A percentile compares a stretch with the other conserved stretches of the same genome.
Evolutionary conservation across 2,329 filamentous ascomycete species (phyloP).

Genomic region (Ascochyta lentis): DNA sequence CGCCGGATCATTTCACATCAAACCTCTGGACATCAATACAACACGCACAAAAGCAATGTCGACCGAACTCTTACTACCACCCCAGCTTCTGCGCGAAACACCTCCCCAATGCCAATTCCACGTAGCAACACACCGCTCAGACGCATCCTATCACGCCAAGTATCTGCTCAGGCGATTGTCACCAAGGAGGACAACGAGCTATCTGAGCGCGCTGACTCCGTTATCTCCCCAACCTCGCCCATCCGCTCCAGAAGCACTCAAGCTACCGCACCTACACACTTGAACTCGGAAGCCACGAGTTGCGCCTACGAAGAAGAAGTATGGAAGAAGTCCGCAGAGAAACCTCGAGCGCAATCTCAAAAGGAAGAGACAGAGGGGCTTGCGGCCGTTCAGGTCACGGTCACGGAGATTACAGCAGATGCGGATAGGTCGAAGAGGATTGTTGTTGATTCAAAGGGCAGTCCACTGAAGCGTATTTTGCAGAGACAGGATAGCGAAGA

Average conservation of each 20-base stretch:
- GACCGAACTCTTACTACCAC: neutral
- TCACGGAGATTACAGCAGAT: neutral
- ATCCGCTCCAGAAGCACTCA: neutral
- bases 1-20: slow-evolving; percentile 6
- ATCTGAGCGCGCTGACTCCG: slow-evolving; percentile 4
- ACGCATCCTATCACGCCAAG: slow-evolving; percentile 7
- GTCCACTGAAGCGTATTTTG: slow-evolving; percentile 12
- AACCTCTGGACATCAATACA: neutral
- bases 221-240: slow-evolving; percentile 1
- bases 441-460: slow-evolving; percentile 5
- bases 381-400: neutral
- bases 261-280: neutral
- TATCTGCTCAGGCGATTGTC: neutral
- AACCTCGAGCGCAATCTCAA: neutral
- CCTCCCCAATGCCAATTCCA: neutral
- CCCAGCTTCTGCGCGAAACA: neutral
- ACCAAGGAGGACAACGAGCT: neutral
- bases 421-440: neutral
- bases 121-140: slow-evolving; percentile 12
- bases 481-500: slow-evolving; percentile 7
- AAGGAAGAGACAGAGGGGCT: neutral
- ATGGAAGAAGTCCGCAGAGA: neutral
- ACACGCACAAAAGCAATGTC: neutral
- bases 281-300: neutral
- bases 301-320: neutral